Percentiles rank a stretch among this genome's conserved stretches.
Evolutionary conservation across 768 basidiomycete genomes (phyloP).

Genomic region (Pleurotus tuber-regium): DNA sequence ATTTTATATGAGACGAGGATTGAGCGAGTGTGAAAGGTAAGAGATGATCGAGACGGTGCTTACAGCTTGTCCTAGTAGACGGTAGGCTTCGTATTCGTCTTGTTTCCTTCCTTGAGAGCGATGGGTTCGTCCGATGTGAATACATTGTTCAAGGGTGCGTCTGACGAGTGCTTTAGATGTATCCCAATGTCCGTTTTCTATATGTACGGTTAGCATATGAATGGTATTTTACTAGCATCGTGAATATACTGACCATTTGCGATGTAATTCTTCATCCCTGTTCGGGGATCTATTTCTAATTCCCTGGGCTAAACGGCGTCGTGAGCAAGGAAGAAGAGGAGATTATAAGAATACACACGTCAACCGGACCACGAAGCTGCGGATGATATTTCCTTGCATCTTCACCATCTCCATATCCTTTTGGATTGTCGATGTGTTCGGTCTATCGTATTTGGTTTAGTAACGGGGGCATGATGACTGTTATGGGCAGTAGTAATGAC

Average conservation of each 20-base stretch:
- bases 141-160: constrained; percentile 72
- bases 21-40: too few relatives aligned
- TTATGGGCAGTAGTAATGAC: constrained; percentile 17
- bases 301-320: constrained; percentile 59
- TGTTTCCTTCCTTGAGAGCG: constrained; percentile 55
- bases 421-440: constrained; percentile 93
- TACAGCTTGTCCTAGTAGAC: constrained; percentile 73
- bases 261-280: constrained; percentile 96
- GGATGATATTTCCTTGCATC: constrained; percentile 80
- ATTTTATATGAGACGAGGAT: too few relatives aligned
- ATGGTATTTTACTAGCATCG: not conserved
- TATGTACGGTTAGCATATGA: not conserved
- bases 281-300: constrained; percentile 77
- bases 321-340: not conserved
- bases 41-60: constrained; percentile 22
- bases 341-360: constrained; percentile 41
- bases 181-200: constrained; percentile 79
- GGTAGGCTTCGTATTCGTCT: constrained; percentile 76
- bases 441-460: constrained; percentile 34
- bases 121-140: constrained; percentile 70
- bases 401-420: constrained; percentile 82
- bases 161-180: constrained; percentile 81
- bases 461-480: not conserved
- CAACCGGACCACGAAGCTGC: constrained; percentile 76
- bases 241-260: constrained; percentile 55